Evolutionary conservation across 257 asterid genomes (phyloP), one percentile per base, ranked within the genome.

Genomic region (Haberlea rhodopensis): DNA sequence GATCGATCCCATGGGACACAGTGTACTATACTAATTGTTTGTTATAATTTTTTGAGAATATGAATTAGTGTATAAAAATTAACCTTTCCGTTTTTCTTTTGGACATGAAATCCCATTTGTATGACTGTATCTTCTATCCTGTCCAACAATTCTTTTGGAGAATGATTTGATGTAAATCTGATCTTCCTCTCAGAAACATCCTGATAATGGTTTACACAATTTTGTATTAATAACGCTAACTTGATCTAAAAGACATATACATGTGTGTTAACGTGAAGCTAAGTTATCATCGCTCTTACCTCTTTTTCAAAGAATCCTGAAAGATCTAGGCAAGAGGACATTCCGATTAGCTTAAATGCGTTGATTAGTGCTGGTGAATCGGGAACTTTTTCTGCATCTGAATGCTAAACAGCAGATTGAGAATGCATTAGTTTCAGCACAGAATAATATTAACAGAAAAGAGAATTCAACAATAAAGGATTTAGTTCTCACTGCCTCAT

Each of bases 271-370:
- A 27, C 18, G 11, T 3, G 23, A 54, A 25, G 46, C 24, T 62
- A 43, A 19, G 15, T 59, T 56, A 51, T 64, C 25, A 5, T 69
- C 22, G 22, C 24, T 31, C 74, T 73, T 65, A 87, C 97, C 87
- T 90, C 97, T 70, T 88, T 79, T 76, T 90, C 97, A 55, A 90
- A 90, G 84, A 90, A 86, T 65, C 97, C 97, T 43, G 97, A 90
- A 64, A 90, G 92, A 72, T 90, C 97, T 5, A 90, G 82, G 79
- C 84, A 90, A 3, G 97, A 87, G 15, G 96, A 90, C 97, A 90
- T 90, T 69, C 96, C 95, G 62, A 90, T 90, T 66, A 90, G 88
- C 85, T 90, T 82, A 73, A 90, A 90, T 66, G 97, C 97, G 67
- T 90, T 90, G 46, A 90, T 86, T 19, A 81, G 79, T 26, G 80